Evolutionary conservation across 257 asterid genomes (phyloP).

Genomic region (Ocimum tenuiflorum): DNA sequence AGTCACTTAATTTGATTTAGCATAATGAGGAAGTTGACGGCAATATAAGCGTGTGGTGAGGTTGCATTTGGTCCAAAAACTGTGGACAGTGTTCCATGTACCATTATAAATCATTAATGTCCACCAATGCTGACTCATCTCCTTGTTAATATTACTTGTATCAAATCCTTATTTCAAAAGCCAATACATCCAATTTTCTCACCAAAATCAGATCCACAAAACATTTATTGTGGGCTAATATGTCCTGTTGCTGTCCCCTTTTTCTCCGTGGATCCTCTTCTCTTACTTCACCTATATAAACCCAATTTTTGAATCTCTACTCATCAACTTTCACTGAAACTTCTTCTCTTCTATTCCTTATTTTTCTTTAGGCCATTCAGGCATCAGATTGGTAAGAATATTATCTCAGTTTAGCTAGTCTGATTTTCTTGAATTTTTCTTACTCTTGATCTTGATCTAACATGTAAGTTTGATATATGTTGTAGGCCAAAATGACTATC

Average conservation of each 20-base stretch:
- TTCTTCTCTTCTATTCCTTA: neutral
- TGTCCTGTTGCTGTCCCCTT: conserved; percentile 10
- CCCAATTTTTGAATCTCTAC: conserved; percentile 9
- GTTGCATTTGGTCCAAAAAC: conserved; percentile 17
- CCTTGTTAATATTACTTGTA: conserved; percentile 33
- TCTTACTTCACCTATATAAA: conserved; percentile 26
- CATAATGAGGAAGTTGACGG: too few species aligned
- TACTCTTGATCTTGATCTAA: neutral
- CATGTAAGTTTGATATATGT: neutral
- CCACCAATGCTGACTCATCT: conserved; percentile 37
- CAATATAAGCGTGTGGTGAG: neutral
- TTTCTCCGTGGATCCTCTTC: neutral
- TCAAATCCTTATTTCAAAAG: too few species aligned
- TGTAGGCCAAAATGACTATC: conserved; percentile 37
- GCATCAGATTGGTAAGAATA: conserved; percentile 6
- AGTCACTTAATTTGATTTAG: too few species aligned
- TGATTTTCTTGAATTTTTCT: neutral
- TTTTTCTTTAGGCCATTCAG: neutral
- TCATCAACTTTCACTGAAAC: conserved; percentile 18
- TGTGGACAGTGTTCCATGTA: neutral
- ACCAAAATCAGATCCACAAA: neutral
- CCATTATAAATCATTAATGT: neutral
- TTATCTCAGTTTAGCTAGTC: neutral
- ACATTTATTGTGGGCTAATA: neutral
- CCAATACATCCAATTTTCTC: neutral